A percentile compares a stretch with the other conserved stretches of the same genome.
Conservation (phyloP, 805 yeast genomes). For the Wilhelminamyces savonicus region DNA sequence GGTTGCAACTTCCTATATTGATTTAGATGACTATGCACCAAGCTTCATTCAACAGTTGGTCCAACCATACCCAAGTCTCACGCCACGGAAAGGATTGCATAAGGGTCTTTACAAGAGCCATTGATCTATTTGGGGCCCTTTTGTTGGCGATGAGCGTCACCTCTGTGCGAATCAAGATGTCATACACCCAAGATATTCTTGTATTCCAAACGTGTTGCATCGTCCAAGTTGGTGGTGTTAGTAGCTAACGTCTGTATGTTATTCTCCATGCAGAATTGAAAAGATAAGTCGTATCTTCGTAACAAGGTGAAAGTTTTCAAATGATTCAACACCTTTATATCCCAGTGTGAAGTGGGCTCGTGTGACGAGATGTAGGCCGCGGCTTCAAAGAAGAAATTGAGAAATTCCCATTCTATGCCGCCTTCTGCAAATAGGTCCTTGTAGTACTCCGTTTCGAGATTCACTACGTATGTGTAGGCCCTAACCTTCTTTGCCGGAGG, state of each 20-base stretch:
- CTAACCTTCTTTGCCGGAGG: conserved; percentile 17
- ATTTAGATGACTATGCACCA: conserved; percentile 38
- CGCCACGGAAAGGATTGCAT: conserved; percentile 30
- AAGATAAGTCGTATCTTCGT: conserved; percentile 30
- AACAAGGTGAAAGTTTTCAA: conserved; percentile 22
- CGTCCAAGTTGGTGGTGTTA: too few species aligned
- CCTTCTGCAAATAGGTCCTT: conserved; percentile 27
- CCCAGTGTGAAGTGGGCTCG: conserved; percentile 4
- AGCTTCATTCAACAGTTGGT: conserved; percentile 20
- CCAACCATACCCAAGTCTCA: conserved; percentile 36
- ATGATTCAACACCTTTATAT: conserved; percentile 10
- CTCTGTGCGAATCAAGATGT: too few species aligned
- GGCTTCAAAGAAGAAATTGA: conserved; percentile 44
- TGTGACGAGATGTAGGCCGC: conserved; percentile 11
- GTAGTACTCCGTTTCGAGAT: conserved; percentile 17
- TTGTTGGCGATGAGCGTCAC: too few species aligned
- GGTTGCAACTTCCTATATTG: conserved; percentile 28
- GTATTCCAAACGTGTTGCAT: too few species aligned
- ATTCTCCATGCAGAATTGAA: conserved; percentile 22
- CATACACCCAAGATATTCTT: too few species aligned
- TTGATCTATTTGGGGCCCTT: conserved; percentile 1
- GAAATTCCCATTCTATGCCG: conserved; percentile 45
- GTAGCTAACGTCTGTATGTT: conserved; percentile 10
- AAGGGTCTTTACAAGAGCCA: conserved; percentile 6
- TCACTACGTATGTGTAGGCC: conserved; percentile 33